Base-by-base conservation (phyloP, 139 green algal genomes). In the Chlorella sp. region DNA sequence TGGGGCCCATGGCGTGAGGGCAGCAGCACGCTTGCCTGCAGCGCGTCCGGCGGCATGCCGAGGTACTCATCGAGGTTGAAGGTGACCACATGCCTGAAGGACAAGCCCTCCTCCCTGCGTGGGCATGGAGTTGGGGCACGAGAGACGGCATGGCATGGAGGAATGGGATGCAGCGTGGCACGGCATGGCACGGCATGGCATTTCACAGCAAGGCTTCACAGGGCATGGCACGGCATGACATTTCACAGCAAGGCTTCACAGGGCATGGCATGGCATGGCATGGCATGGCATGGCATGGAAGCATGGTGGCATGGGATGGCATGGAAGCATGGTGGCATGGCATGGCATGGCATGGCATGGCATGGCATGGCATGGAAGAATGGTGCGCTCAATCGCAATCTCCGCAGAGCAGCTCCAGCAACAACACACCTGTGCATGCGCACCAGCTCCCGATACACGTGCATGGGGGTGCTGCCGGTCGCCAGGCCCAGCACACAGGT, bases 1-100 rank as follows among this genome's bases (percentile, higher is more conserved):
- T n/a, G n/a, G n/a, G n/a, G n/a, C n/a, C n/a, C n/a, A n/a, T n/a
- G n/a, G n/a, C n/a, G n/a, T n/a, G n/a, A n/a, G n/a, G n/a, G n/a
- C n/a, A n/a, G n/a, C n/a, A n/a, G n/a, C n/a, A n/a, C n/a, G 14
- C 41, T 40, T 41, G 51, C 76, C 79, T 87, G 84, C 48, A 87
- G 84, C 34, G 76, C 54, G 3, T 48, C 38, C 20, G 67, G 84
- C 30, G 75, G 48, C 28, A 87, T 73, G 54, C 41, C 40, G 1
- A 34, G 60, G 82, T 86, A 88, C 70, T 88, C 84, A 30, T 88
- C 85, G 28, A 89, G 75, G 76, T 89, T 89, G 81, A 89, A 89
- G 20, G 81, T 87, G 19, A 81, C 38, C 51, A 87, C 80, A 46
- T 87, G 74, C 34, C 14, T 58, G 41, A 89, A 89, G 11, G 76